Percentiles rank a stretch among this genome's conserved stretches.
Conservation (phyloP, 2,329 filamentous ascomycete species). For the Clarireedia monteithiana region DNA sequence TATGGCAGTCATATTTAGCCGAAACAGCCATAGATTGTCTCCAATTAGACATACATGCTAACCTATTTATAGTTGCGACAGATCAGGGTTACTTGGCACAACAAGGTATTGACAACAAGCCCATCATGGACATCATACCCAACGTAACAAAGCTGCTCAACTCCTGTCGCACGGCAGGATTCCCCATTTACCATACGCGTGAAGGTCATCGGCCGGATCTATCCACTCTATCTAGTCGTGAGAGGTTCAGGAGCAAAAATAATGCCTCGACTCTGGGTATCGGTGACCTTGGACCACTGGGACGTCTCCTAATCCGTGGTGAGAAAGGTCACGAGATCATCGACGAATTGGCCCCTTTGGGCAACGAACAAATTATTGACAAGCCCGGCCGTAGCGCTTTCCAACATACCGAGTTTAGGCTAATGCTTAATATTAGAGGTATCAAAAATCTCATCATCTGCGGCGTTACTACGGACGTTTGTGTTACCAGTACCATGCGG, state of each 20-base stretch:
- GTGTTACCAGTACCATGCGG: conserved; percentile 30
- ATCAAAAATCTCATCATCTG: conserved; percentile 29
- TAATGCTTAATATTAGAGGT: conserved; percentile 27
- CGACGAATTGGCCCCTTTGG: conserved; percentile 30
- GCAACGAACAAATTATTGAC: conserved; percentile 28
- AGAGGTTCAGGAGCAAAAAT: conserved; percentile 44
- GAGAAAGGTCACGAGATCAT: conserved; percentile 51
- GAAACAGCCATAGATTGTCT: neutral
- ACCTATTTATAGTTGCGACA: neutral
- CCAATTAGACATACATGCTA: neutral
- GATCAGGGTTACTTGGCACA: conserved; percentile 35
- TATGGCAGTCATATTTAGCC: neutral
- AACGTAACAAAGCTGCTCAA: conserved; percentile 34
- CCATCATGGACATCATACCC: conserved; percentile 37
- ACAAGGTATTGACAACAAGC: conserved; percentile 37
- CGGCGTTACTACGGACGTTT: conserved; percentile 32
- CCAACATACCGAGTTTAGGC: conserved; percentile 32
- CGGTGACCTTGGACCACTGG: conserved; percentile 43
- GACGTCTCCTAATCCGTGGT: conserved; percentile 50
- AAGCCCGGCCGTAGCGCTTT: conserved; percentile 31
- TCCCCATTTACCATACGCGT: conserved; percentile 41
- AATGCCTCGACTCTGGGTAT: conserved; percentile 44
- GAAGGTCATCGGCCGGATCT: conserved; percentile 48
- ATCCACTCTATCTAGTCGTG: conserved; percentile 47
- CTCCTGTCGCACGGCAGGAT: conserved; percentile 33